Conservation (phyloP, 352 stramenopile genomes). For the Phytophthora fragariaefolia region DNA sequence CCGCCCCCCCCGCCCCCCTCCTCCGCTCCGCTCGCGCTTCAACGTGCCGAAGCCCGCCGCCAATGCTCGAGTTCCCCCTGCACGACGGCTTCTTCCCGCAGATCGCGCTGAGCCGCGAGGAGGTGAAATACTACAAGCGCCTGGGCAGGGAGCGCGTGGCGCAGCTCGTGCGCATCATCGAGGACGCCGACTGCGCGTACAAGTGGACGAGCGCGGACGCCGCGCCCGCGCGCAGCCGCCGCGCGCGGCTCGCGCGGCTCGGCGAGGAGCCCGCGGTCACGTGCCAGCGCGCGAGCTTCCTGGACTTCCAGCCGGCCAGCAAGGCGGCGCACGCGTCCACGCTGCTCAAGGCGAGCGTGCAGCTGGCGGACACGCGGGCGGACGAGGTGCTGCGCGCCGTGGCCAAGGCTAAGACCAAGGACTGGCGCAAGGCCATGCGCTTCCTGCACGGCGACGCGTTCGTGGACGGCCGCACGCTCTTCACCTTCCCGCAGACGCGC, state of each 20-base stretch:
- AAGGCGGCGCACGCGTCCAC: constrained; percentile 66
- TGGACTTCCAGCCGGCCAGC: constrained; percentile 68
- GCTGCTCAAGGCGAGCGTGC: constrained; percentile 68
- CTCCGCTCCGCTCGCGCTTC: constrained; percentile 18
- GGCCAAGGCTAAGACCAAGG: constrained; percentile 65
- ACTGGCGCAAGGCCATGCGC: constrained; percentile 59
- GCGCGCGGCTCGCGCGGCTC: constrained; percentile 15
- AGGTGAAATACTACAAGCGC: constrained; percentile 80
- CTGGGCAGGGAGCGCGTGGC: constrained; percentile 76
- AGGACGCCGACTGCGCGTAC: constrained; percentile 79
- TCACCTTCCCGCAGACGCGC: constrained; percentile 52
- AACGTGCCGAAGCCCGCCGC: neutral
- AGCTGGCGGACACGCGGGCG: constrained; percentile 53
- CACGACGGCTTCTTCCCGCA: constrained; percentile 86
- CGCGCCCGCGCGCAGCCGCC: neutral
- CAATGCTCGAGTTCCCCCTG: constrained; percentile 73
- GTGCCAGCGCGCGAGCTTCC: constrained; percentile 67
- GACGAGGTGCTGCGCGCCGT: constrained; percentile 67
- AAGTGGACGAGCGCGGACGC: constrained; percentile 58
- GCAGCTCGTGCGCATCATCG: constrained; percentile 79
- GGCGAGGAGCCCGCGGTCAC: constrained; percentile 22
- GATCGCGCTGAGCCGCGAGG: constrained; percentile 69
- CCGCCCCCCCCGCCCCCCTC: neutral
- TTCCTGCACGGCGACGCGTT: constrained; percentile 71
- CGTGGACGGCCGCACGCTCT: constrained; percentile 67